Base-by-base conservation (phyloP, 345 rosid species). In the Lagerstroemia speciosa region DNA sequence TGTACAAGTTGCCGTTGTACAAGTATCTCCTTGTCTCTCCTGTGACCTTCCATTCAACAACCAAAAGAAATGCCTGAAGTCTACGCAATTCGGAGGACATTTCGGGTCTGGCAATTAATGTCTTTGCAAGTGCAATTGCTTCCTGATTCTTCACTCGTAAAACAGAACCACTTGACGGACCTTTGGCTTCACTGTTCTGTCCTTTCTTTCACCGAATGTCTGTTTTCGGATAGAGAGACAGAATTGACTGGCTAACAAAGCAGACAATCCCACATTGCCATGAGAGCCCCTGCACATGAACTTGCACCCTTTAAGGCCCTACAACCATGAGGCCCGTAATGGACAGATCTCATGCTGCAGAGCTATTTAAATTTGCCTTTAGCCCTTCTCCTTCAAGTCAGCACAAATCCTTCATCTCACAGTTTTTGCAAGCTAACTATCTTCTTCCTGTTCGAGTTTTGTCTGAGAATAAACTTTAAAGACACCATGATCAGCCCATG, bases 401-500 rank as follows among this genome's bases (percentile, higher is more conserved):
- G 6, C 26, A 5, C 64, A 30, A 32, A 6, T 30, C 10, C 64
- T 62, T 20, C 40, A 62, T 31, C 37, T 37, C 27, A 17, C 46
- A 64, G 3, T 40, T 37, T 27, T 4, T 19, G 15, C 46, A 41
- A n/a, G 2, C 17, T 41, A 9, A 9, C 11, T 15, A 41, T 41
- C 46, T 41, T 3, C 15, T 41, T 41, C 8, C 15, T 33, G 66
- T 8, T 36, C 38, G n/a, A 2, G 60, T 53, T 53, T n/a, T 24
- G 24, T 24, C 7, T 5, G 30, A 53, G 60, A 53, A 55, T 3
- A 55, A 6, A 32, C 27, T 22, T 38, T 43, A 26, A 22, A 65
- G 22, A 1, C 27, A 65, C 14, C 6, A 73, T 78, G 78, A 73
- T 75, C 48, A 78, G 64, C 37, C 67, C 76, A 36, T 70, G 71